Percentiles rank a stretch among this genome's conserved stretches.
These are phyloP conservation scores for Amniculicola lignicola DNA, from an alignment of 495 filamentous ascomycete genomes.

Conservation along the genomic window DNA sequence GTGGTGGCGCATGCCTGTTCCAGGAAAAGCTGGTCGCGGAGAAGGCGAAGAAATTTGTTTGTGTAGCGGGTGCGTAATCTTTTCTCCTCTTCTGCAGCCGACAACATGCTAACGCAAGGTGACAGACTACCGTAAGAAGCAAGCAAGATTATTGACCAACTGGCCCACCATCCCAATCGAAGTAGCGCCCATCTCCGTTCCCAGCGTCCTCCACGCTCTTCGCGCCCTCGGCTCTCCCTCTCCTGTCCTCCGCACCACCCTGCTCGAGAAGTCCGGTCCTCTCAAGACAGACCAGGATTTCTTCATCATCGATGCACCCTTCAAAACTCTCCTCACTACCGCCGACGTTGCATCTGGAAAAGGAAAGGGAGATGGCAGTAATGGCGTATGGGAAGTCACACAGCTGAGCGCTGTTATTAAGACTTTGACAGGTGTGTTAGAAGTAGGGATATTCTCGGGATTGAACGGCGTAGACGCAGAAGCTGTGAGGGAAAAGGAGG, in stretches of 20 bases:
- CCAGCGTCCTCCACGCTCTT: slow-evolving; percentile 66
- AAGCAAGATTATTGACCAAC: slow-evolving; percentile 66
- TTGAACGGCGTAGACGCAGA: slow-evolving; percentile 66
- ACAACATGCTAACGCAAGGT: background rate
- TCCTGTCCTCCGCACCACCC: slow-evolving; percentile 65
- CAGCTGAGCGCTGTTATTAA: slow-evolving; percentile 69
- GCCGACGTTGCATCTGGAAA: slow-evolving; percentile 50
- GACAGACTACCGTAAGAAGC: slow-evolving; percentile 81
- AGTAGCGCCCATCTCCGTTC: slow-evolving; percentile 77
- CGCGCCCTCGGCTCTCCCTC: slow-evolving; percentile 63
- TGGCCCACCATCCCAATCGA: slow-evolving; percentile 92
- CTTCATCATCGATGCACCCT: slow-evolving; percentile 90
- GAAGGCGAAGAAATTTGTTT: slow-evolving; percentile 81
- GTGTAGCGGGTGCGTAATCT: slow-evolving; percentile 69
- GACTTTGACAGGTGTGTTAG: slow-evolving; percentile 78
- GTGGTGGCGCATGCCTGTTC: slow-evolving; percentile 92
- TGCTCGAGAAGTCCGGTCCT: slow-evolving; percentile 69
- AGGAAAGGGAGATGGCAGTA: slow-evolving; percentile 46
- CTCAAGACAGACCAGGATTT: slow-evolving; percentile 91
- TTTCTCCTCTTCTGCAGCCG: background rate
- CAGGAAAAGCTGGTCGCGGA: slow-evolving; percentile 96
- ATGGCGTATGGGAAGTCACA: slow-evolving; percentile 65
- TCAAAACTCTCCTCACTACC: slow-evolving; percentile 64
- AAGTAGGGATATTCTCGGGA: slow-evolving; percentile 87
- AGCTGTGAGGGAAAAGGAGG: slow-evolving; percentile 49